phyloP scores from a whole-genome alignment of 108 stramenopile species.

The Cyclotella cryptica region DNA sequence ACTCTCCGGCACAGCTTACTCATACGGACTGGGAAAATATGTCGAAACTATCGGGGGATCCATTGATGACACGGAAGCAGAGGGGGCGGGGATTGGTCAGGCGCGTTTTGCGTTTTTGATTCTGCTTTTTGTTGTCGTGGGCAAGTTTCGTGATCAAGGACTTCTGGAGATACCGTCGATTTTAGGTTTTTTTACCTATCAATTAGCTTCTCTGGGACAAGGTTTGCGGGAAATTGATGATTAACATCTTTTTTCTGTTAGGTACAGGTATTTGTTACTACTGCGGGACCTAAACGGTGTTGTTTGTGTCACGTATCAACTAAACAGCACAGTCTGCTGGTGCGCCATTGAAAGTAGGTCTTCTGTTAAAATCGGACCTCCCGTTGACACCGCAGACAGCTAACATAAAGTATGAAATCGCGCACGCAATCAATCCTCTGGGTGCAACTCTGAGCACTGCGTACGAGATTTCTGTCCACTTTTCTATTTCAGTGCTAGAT shows the following conservation, averaged over 20 bases:
- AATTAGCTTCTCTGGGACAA: conserved; percentile 76
- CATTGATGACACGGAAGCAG: conserved; percentile 58
- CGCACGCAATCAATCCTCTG: conserved; percentile 34
- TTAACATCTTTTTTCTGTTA: conserved; percentile 3
- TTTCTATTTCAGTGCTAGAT: conserved; percentile 10
- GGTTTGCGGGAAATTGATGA: conserved; percentile 74
- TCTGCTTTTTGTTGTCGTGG: conserved; percentile 78
- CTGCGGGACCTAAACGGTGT: background rate
- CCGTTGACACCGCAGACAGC: conserved; percentile 35
- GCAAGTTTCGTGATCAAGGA: conserved; percentile 73
- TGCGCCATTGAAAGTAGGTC: background rate
- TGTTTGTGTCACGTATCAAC: background rate
- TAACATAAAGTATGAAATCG: conserved; percentile 24
- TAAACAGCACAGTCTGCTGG: background rate
- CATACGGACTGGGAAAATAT: conserved; percentile 85
- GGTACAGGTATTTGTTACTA: background rate
- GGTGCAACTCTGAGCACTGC: conserved; percentile 36
- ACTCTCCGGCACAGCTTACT: conserved; percentile 76
- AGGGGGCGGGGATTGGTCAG: conserved; percentile 83
- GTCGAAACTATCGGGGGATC: conserved; percentile 82
- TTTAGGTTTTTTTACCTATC: conserved; percentile 89
- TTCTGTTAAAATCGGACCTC: conserved; percentile 6
- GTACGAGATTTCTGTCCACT: conserved; percentile 23
- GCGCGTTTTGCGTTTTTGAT: conserved; percentile 90
- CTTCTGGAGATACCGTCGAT: conserved; percentile 78